Evolutionary conservation across 495 filamentous ascomycete genomes (phyloP).

Genomic region (Podospora fimiseda): DNA sequence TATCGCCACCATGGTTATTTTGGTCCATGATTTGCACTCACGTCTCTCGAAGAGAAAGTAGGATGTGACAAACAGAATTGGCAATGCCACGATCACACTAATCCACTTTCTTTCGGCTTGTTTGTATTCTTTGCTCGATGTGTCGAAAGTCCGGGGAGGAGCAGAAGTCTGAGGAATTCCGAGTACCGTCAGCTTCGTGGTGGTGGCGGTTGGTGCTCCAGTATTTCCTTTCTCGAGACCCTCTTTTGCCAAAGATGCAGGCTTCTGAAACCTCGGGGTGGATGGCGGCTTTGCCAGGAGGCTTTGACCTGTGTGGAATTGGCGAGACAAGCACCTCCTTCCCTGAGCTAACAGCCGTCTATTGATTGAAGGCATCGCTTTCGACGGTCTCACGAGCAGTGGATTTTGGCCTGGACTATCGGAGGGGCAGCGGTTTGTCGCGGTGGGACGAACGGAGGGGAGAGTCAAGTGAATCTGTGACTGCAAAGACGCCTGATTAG

Average conservation of each 20-base stretch:
- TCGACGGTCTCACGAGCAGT: too few relatives aligned
- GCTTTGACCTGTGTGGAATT: background rate
- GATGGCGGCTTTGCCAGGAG: background rate
- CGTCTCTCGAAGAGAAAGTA: conserved; percentile 39
- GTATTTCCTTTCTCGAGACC: too few relatives aligned
- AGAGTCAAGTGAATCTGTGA: too few relatives aligned
- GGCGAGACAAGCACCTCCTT: background rate
- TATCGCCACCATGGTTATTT: background rate
- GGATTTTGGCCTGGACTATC: too few relatives aligned
- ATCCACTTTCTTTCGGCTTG: conserved; percentile 31
- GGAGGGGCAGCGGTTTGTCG: too few relatives aligned
- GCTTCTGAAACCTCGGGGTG: background rate
- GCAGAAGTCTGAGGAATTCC: too few relatives aligned
- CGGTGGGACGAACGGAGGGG: too few relatives aligned
- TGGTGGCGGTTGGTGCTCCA: too few relatives aligned
- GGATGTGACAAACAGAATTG: conserved; percentile 41
- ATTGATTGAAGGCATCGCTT: background rate
- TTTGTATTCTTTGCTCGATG: conserved; percentile 36
- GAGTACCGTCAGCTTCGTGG: too few relatives aligned
- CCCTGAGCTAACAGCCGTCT: background rate
- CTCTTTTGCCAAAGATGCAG: background rate
- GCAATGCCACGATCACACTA: conserved; percentile 37
- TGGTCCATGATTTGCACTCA: conserved; percentile 15
- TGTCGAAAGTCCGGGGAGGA: conserved; percentile 20
- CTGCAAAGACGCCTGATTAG: too few relatives aligned